Evolutionary conservation across 306 rosid genomes (phyloP), one percentile per base, ranked within the genome.

Genomic region (Pyrus communis): DNA sequence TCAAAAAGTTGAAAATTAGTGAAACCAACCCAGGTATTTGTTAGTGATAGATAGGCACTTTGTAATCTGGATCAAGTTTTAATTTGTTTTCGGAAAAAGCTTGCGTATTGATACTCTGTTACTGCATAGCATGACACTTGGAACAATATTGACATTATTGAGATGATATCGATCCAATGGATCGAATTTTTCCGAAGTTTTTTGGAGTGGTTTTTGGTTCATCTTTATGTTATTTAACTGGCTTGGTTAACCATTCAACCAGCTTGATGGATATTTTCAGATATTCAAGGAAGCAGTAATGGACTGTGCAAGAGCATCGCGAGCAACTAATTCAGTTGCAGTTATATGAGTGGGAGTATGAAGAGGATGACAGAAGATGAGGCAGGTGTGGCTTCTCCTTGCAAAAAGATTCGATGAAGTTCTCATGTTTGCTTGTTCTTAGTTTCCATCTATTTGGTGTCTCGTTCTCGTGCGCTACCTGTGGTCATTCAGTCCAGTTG

Each of bases 1-100:
- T 86, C 68, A 90, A 94, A 86, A 94, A 85, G 85, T 83, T 89
- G 23, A 94, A 85, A 82, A 87, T 85, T 54, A 82, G 85, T 42
- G 96, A 90, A 42, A 86, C 81, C 18, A 80, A 77, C 67, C 59
- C 88, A 81, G 96, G 94, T 80, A 85, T 42, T 3, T 38, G 42
- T 40, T 4, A 51, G 15, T 22, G 12, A 38, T 38, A 38, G 42
- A 38, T 38, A 38, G 2, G 42, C 9, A 38, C 42, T 7, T 2
- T 7, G 42, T 38, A 38, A 38, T 35, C 66, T 35, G 38, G 13
- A n/a, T 58, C 27, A 58, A 58, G 13, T 19, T 31, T 22, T 59
- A 62, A 61, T 18, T 45, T 17, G 8, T 18, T 42, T 42, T 42
- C 45, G 45, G 3, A 2, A 40, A 40, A 10, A 35, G 40, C 40